Evolutionary conservation across 2,329 filamentous ascomycete species (phyloP).

Genomic region (Aspergillus fischeri): DNA sequence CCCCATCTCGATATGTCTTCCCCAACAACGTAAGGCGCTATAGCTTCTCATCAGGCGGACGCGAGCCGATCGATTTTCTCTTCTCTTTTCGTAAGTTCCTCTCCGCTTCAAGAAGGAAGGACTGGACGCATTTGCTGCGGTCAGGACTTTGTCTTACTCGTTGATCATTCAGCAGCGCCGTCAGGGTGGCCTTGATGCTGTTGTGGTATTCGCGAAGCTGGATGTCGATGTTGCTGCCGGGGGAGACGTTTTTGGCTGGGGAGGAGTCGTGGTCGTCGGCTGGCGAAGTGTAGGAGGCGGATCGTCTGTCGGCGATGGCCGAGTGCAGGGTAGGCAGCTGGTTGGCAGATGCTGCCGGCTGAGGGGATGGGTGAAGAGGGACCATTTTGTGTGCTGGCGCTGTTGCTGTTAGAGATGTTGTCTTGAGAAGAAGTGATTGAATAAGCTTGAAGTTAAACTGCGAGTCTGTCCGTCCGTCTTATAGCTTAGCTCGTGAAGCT

Average conservation of each 20-base stretch:
- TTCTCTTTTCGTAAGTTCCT: slow-evolving; percentile 43
- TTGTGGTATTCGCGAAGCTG: slow-evolving; percentile 11
- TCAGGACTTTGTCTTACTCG: slow-evolving; percentile 49
- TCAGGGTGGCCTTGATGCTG: slow-evolving; percentile 54
- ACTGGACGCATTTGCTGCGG: slow-evolving; percentile 58
- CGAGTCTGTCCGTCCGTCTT: not conserved
- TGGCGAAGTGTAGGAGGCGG: slow-evolving; percentile 8
- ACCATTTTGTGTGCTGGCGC: not conserved
- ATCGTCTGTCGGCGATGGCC: slow-evolving; percentile 5
- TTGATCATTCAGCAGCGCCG: slow-evolving; percentile 59
- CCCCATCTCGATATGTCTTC: too few species aligned
- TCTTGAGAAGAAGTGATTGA: not conserved
- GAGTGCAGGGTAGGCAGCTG: slow-evolving; percentile 11
- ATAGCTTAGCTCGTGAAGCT: not conserved
- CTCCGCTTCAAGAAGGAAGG: slow-evolving; percentile 58
- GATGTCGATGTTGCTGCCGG: not conserved
- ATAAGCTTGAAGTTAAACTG: not conserved
- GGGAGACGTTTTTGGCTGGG: not conserved
- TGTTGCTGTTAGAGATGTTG: not conserved
- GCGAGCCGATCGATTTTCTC: slow-evolving; percentile 5
- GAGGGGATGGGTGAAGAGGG: not conserved
- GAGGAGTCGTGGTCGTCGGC: not conserved
- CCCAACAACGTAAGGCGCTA: not conserved
- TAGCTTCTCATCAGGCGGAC: not conserved
- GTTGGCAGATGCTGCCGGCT: slow-evolving; percentile 11